A percentile compares a stretch with the other conserved stretches of the same genome.
These are phyloP conservation scores for Vanrija sp. DNA, from an alignment of 1,284 basidiomycete species.

Conservation along the genomic window DNA sequence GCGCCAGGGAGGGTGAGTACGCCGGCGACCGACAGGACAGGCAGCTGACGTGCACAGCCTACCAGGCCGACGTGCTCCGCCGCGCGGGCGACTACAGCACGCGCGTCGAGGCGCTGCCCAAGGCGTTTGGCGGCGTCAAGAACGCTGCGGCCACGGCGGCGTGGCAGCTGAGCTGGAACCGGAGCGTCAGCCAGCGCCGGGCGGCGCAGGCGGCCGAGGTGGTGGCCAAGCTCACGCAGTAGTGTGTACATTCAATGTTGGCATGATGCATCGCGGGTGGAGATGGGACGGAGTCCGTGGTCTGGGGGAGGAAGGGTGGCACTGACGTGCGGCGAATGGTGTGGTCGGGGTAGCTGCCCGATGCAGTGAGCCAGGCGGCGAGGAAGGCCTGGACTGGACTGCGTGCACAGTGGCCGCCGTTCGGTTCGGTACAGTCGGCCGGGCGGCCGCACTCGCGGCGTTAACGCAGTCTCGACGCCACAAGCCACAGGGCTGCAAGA, in stretches of 20 bases:
- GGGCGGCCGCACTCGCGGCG: no score
- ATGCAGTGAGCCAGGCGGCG: no score
- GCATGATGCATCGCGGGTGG: neutral
- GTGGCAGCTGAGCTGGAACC: conserved; percentile 8
- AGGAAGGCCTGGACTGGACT: no score
- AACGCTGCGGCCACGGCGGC: neutral
- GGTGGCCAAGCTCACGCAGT: no score
- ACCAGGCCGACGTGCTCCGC: conserved; percentile 20
- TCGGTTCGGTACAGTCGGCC: no score
- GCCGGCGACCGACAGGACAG: neutral
- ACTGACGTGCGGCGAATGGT: no score
- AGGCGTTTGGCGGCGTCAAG: neutral
- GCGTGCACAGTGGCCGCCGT: no score
- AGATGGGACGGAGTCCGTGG: neutral
- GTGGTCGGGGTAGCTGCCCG: no score
- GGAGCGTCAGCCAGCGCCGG: conserved; percentile 1
- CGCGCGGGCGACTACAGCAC: conserved; percentile 22
- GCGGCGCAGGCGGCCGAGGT: conserved; percentile 1
- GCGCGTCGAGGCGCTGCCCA: conserved; percentile 6
- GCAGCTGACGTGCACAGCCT: conserved; percentile 11
- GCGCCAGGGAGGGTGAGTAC: conserved; percentile 10
- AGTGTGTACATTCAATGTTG: neutral
- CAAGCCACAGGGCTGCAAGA: no score
- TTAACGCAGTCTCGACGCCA: no score
- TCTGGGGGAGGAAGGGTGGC: no score